phyloP scores from a whole-genome alignment of 176 grass and related monocot genomes.

The Avena eriantha region DNA sequence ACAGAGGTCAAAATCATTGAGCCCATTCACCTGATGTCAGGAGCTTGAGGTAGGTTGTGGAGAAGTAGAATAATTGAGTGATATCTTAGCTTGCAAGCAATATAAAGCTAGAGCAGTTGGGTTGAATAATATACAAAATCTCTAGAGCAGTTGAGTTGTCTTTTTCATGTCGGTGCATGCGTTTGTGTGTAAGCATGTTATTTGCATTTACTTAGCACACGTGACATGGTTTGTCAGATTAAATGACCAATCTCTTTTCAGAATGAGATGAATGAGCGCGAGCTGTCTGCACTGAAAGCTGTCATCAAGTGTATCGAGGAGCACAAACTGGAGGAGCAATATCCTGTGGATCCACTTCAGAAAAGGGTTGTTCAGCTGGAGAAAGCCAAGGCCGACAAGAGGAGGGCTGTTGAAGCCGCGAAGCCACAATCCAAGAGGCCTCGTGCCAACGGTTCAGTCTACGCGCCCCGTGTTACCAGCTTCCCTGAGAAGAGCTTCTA shows the following conservation, averaged over 20 bases:
- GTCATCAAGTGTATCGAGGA: slow-evolving; percentile 93
- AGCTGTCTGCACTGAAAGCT: slow-evolving; percentile 77
- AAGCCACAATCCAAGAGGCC: slow-evolving; percentile 91
- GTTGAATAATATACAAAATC: not conserved
- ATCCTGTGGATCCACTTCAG: slow-evolving; percentile 72
- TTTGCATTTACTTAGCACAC: not conserved
- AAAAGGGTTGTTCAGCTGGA: slow-evolving; percentile 83
- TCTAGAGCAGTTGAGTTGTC: not conserved
- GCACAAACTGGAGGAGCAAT: slow-evolving; percentile 88
- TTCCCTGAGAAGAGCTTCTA: slow-evolving; percentile 86
- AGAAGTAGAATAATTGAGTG: slow-evolving; percentile 31
- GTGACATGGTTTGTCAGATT: not conserved
- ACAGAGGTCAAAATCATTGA: slow-evolving; percentile 25
- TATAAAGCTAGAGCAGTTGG: not conserved
- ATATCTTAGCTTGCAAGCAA: slow-evolving; percentile 30
- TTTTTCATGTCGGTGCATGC: not conserved
- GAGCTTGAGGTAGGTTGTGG: not conserved
- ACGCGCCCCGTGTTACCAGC: slow-evolving; percentile 52
- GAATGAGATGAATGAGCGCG: slow-evolving; percentile 88
- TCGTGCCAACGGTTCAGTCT: slow-evolving; percentile 67
- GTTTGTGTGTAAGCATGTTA: not conserved
- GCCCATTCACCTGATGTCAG: not conserved
- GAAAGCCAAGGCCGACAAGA: slow-evolving; percentile 97
- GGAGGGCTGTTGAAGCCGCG: slow-evolving; percentile 74
- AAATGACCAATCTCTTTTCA: slow-evolving; percentile 37